A percentile compares a stretch with the other conserved stretches of the same genome.
Conservation (phyloP, 208 protist species). For the Leptomonas seymouri region DNA sequence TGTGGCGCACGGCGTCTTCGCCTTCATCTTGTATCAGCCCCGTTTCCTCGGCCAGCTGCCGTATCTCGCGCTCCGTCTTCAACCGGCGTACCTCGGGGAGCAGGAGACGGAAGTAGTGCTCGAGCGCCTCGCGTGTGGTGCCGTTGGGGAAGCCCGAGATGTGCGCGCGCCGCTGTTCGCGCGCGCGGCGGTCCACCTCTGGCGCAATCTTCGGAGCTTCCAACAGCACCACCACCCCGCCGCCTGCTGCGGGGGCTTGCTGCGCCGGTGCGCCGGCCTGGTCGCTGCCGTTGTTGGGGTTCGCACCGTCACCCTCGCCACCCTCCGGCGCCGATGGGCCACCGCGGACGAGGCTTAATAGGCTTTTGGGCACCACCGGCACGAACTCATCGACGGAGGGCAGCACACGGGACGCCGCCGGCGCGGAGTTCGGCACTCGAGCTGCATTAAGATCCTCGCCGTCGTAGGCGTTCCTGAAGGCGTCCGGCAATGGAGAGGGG, state of each 20-base stretch:
- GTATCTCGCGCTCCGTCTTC: constrained; percentile 71
- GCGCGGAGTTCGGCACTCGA: constrained; percentile 11
- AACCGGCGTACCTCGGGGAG: constrained; percentile 79
- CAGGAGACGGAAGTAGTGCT: constrained; percentile 68
- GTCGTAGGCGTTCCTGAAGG: background rate
- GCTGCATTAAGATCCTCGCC: background rate
- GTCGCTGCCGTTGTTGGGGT: background rate
- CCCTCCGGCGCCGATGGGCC: constrained; percentile 7
- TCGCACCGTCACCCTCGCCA: constrained; percentile 5
- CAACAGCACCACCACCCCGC: constrained; percentile 45
- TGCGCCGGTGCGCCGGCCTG: background rate
- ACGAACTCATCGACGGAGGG: constrained; percentile 82
- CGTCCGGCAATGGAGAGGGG: background rate
- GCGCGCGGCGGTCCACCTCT: constrained; percentile 57
- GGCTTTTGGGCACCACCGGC: constrained; percentile 42
- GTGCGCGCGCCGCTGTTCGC: constrained; percentile 82
- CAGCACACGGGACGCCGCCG: constrained; percentile 26
- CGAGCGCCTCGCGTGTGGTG: constrained; percentile 66
- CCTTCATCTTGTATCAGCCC: constrained; percentile 26
- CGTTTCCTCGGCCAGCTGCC: constrained; percentile 37
- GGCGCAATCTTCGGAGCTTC: constrained; percentile 76
- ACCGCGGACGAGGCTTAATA: constrained; percentile 33
- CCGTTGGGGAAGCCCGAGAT: constrained; percentile 69
- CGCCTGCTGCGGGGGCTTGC: background rate
- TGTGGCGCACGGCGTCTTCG: constrained; percentile 54